Base-by-base conservation (phyloP, 2,329 filamentous ascomycete genomes). In the Didymella pomorum region DNA sequence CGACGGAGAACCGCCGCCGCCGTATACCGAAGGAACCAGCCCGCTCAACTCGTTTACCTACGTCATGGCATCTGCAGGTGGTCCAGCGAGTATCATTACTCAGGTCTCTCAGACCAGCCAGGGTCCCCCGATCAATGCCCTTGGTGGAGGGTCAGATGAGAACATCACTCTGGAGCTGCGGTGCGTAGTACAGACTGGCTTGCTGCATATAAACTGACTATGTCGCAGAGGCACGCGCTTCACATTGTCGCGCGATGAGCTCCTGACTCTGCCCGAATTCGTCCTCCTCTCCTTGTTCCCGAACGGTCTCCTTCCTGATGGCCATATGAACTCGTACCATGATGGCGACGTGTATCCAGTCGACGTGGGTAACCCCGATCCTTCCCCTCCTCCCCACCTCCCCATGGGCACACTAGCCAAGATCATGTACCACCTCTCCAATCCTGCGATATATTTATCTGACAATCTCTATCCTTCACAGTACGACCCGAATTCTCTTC, bases 61-160 rank as follows among this genome's bases (percentile, higher is more conserved):
- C 86, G 87, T 97, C 77, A 99, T 99, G 95, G 93, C 95, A 80
- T 91, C 93, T 78, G 93, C 94, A 80, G 94, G 94, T 84, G 94
- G 93, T 82, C 91, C 93, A 71, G 90, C 93, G 82, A 98, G 95
- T 86, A 97, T 99, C 76, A 96, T 99, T 81, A 99, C 95, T 80
- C 95, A 99, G 82, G 95, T 99, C 71, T 93, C 96, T 77, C 95
- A 99, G 80, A 67, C 70, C 23, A 73, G 71, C 57, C 90, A 90
- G 66, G 93, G 86, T 21, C 91, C 93, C 71, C 91, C 93, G 35
- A 87, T 97, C 69, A 96, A 95, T 79, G 90, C 92, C 54, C 84
- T 98, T 61, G 92, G 91, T 86, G 52, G 44, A 25, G 89, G 89
- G 62, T 89, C 90, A 61, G 94, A 98, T 81, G 94, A 98, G 81